A percentile compares a stretch with the other conserved stretches of the same genome.
phyloP scores from a whole-genome alignment of 352 stramenopile species.

The Globisporangium alternatum region DNA sequence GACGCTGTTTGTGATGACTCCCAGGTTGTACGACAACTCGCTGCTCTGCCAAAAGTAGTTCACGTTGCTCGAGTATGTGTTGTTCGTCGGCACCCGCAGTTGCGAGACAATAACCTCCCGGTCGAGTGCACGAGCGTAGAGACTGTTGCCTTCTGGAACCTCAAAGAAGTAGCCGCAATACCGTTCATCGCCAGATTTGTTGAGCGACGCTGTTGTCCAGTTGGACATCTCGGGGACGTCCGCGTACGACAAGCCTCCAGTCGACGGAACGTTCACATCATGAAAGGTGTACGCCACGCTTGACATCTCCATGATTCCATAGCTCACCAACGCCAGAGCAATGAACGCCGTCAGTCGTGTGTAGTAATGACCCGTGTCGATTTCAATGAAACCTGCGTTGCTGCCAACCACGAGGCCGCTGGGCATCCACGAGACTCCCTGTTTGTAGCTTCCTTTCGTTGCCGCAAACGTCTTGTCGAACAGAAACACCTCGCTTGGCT shows the following conservation, averaged over 20 bases:
- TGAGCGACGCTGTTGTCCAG: slow-evolving; percentile 26
- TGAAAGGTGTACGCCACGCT: slow-evolving; percentile 62
- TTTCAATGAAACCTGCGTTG: slow-evolving; percentile 78
- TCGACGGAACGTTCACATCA: slow-evolving; percentile 29
- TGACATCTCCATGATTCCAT: slow-evolving; percentile 60
- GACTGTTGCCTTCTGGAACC: slow-evolving; percentile 40
- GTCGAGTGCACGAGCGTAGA: slow-evolving; percentile 38
- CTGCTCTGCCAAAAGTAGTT: slow-evolving; percentile 72
- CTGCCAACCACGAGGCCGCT: slow-evolving; percentile 80
- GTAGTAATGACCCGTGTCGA: slow-evolving; percentile 87
- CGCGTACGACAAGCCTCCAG: slow-evolving; percentile 20
- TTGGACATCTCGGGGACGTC: slow-evolving; percentile 34
- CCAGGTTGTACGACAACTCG: slow-evolving; percentile 53
- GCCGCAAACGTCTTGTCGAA: slow-evolving; percentile 85
- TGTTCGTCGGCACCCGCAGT: slow-evolving; percentile 33
- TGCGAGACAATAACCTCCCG: slow-evolving; percentile 46
- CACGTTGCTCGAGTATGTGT: slow-evolving; percentile 48
- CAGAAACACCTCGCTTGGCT: slow-evolving; percentile 84
- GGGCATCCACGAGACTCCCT: slow-evolving; percentile 87
- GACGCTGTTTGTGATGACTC: slow-evolving; percentile 63
- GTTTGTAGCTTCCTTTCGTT: slow-evolving; percentile 72
- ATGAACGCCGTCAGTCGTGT: slow-evolving; percentile 69
- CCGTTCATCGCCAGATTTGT: slow-evolving; percentile 22
- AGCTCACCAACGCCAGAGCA: slow-evolving; percentile 61
- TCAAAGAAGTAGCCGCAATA: slow-evolving; percentile 80